These are phyloP conservation scores for Phytophthora multivora DNA, from an alignment of 352 stramenopile species.

Conservation along the genomic window DNA sequence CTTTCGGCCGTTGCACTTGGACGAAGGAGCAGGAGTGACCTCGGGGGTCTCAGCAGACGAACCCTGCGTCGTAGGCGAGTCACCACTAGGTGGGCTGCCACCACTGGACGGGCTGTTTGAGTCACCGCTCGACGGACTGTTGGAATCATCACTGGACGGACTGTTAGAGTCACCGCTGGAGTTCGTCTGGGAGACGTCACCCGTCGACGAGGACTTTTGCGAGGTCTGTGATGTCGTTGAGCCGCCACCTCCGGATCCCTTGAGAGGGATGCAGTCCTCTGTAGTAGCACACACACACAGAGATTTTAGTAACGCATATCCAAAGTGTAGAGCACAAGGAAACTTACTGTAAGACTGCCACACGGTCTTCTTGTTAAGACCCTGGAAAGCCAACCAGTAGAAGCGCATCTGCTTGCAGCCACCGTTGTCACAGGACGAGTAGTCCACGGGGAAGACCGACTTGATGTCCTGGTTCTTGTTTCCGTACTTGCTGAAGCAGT, in stretches of 20 bases:
- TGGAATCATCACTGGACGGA: slow-evolving; percentile 7
- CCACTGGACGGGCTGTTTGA: slow-evolving; percentile 14
- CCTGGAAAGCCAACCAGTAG: slow-evolving; percentile 51
- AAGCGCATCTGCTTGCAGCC: slow-evolving; percentile 48
- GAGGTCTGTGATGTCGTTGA: slow-evolving; percentile 17
- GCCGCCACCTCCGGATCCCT: slow-evolving; percentile 25
- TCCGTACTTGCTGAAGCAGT: slow-evolving; percentile 40
- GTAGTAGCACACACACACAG: slow-evolving; percentile 4
- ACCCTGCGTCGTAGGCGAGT: slow-evolving; percentile 15
- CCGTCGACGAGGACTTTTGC: slow-evolving; percentile 8
- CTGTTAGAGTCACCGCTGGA: slow-evolving; percentile 15
- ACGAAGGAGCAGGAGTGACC: slow-evolving; percentile 28
- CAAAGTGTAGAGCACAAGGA: not conserved
- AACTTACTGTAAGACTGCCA: slow-evolving; percentile 54
- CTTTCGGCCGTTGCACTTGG: slow-evolving; percentile 33
- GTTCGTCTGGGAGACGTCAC: slow-evolving; percentile 18
- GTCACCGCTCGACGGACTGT: slow-evolving; percentile 10
- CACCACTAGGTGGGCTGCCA: slow-evolving; percentile 3
- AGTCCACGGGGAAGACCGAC: slow-evolving; percentile 46
- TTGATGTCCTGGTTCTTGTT: slow-evolving; percentile 46
- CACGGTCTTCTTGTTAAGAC: slow-evolving; percentile 38
- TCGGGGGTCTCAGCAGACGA: slow-evolving; percentile 18
- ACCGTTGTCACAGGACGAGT: slow-evolving; percentile 33
- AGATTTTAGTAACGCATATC: not conserved
- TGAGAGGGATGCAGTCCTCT: slow-evolving; percentile 47